Percentiles rank a stretch among this genome's conserved stretches.
Conservation (phyloP, 1,139 yeast species). For the Spathaspora sp. region DNA sequence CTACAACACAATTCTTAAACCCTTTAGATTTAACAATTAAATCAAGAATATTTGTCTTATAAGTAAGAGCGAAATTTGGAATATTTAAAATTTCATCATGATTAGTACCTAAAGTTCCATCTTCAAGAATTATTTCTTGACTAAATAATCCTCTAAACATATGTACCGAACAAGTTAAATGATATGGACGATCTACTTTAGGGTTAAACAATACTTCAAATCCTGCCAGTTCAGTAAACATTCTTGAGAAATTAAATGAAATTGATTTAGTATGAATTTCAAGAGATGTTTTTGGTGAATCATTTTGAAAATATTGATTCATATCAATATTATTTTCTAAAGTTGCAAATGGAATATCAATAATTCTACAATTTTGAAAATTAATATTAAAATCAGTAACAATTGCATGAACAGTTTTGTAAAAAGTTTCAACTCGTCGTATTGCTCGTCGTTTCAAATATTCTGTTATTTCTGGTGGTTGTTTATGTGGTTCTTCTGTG, state of each 20-base stretch:
- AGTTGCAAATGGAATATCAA: constrained; percentile 39
- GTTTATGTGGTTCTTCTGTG: not conserved
- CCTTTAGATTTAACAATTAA: constrained; percentile 34
- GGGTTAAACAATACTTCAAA: constrained; percentile 55
- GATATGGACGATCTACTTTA: constrained; percentile 51
- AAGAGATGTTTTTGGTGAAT: constrained; percentile 27
- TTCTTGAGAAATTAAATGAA: constrained; percentile 31
- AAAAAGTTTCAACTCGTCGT: constrained; percentile 11
- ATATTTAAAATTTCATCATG: constrained; percentile 47
- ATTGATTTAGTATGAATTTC: constrained; percentile 30
- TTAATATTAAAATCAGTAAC: constrained; percentile 26
- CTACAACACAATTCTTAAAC: constrained; percentile 38
- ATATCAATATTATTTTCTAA: constrained; percentile 27
- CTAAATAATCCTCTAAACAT: constrained; percentile 35
- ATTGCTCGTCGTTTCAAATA: constrained; percentile 3
- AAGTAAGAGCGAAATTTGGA: constrained; percentile 53
- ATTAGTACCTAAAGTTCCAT: constrained; percentile 15
- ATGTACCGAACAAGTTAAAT: constrained; percentile 46
- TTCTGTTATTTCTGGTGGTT: constrained; percentile 2
- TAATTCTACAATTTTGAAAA: constrained; percentile 28
- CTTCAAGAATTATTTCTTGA: constrained; percentile 13
- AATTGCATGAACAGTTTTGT: constrained; percentile 10
- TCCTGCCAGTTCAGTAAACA: constrained; percentile 50
- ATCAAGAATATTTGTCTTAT: constrained; percentile 53
- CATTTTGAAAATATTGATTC: constrained; percentile 24